A percentile compares a stretch with the other conserved stretches of the same genome.
These are phyloP conservation scores for Exophiala oligosperma DNA, from an alignment of 2,329 filamentous ascomycete species.

Conservation along the genomic window DNA sequence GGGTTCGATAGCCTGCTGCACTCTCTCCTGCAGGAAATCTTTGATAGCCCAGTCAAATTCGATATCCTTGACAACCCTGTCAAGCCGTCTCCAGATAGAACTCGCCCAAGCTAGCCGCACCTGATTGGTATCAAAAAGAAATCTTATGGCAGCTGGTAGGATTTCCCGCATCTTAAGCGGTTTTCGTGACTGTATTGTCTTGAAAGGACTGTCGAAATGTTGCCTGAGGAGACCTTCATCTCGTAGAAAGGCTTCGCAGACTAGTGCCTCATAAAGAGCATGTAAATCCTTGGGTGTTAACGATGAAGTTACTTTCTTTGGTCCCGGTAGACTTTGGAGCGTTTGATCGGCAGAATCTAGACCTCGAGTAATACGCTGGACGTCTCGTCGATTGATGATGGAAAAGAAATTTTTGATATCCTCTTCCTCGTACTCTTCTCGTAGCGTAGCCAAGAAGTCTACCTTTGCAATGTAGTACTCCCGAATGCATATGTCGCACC, in stretches of 20 bases:
- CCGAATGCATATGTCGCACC: constrained; percentile 69
- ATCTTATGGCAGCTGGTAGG: constrained; percentile 79
- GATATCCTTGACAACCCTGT: constrained; percentile 62
- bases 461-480: constrained; percentile 72
- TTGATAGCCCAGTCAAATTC: constrained; percentile 89
- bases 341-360: constrained; percentile 58
- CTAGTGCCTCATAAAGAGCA: constrained; percentile 84
- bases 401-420: constrained; percentile 54
- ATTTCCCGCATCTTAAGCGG: constrained; percentile 74
- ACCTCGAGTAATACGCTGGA: constrained; percentile 61
- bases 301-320: constrained; percentile 51
- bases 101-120: constrained; percentile 67
- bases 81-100: constrained; percentile 66
- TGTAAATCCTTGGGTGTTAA: constrained; percentile 65
- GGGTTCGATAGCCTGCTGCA: constrained; percentile 61
- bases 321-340: constrained; percentile 52
- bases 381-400: constrained; percentile 61
- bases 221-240: constrained; percentile 53
- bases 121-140: constrained; percentile 74
- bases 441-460: constrained; percentile 61
- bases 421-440: constrained; percentile 53
- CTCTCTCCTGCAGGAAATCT: constrained; percentile 67
- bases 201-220: constrained; percentile 81
- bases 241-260: constrained; percentile 74
- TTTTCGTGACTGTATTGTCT: constrained; percentile 74